Conservation (phyloP, 2,329 filamentous ascomycete genomes). For the Pleurostoma richardsiae region DNA sequence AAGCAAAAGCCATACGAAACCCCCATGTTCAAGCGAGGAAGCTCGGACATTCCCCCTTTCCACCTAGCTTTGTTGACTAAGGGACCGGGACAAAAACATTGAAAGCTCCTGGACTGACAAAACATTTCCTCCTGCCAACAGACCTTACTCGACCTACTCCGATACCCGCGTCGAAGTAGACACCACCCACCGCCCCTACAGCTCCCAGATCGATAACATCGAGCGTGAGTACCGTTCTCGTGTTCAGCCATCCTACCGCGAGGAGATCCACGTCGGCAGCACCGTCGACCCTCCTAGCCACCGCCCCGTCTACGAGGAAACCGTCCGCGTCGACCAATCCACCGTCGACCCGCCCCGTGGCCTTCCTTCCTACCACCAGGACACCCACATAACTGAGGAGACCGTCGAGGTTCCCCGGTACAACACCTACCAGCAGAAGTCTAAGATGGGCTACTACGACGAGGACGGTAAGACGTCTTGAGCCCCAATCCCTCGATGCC, state of each 20-base stretch:
- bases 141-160: conserved; percentile 42
- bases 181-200: conserved; percentile 39
- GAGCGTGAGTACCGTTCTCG: conserved; percentile 64
- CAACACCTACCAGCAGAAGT: conserved; percentile 34
- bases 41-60: not conserved
- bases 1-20: not conserved
- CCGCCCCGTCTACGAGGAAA: conserved; percentile 24
- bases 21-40: conserved; percentile 1
- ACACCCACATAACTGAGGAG: conserved; percentile 59
- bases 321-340: conserved; percentile 18
- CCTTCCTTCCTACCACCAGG: conserved; percentile 45
- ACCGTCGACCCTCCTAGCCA: conserved; percentile 32
- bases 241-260: conserved; percentile 44
- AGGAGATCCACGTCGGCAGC: conserved; percentile 28
- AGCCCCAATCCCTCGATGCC: not conserved
- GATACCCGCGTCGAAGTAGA: conserved; percentile 65
- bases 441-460: conserved; percentile 64
- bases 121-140: conserved; percentile 16
- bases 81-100: conserved; percentile 10
- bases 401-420: conserved; percentile 53
- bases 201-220: conserved; percentile 54
- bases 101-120: not conserved
- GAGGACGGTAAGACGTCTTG: conserved; percentile 45
- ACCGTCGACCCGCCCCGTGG: conserved; percentile 32
- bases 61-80: conserved; percentile 10